Base-by-base conservation (phyloP, 805 yeast genomes). In the Candida namnaoensis region DNA sequence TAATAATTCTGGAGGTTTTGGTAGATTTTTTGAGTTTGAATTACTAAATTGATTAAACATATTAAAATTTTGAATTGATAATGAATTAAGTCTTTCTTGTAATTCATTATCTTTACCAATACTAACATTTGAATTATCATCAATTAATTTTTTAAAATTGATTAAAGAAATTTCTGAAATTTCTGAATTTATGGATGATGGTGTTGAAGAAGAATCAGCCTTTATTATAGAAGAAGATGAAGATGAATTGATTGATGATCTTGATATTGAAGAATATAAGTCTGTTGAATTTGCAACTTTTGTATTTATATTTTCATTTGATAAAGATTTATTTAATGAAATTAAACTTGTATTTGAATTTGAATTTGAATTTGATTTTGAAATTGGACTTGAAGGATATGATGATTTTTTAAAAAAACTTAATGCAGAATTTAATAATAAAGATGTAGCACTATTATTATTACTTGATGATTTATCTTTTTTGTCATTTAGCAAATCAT, bases 1-100 rank as follows among this genome's bases (percentile, higher is more conserved):
- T 36, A 61, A 56, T 33, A 77, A 52, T 45, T 73, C 78, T 4
- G 76, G 76, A 7, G 77, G 76, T 4, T 53, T 33, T 6, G 62
- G 62, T 1, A 60, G 41, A 5, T 58, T 44, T 13, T 56, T 58
- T 56, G 53, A 53, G 33, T 13, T 30, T 12, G 33, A 30, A 11
- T 27, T 9, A 27, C 11, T 9, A 27, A 11, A 27, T 27, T 7
- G 11, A 11, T 27, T 27, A 9, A 19, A 19, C 19, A 19, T 19
- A 19, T 19, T 19, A 19, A 19, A 19, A 19, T 19, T 19, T 19
- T 19, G 19, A 19, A 19, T 19, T 19, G 19, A 19, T 19, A 19
- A 3, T 19, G 19, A 19, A 3, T 19, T 19, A 19, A 19, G 19
- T 2, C 19, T 19, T 19, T 19, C 19, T 19, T 19, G 19, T 19